Base-by-base conservation (phyloP, 768 basidiomycete genomes). In the Cantharellus anzutake region DNA sequence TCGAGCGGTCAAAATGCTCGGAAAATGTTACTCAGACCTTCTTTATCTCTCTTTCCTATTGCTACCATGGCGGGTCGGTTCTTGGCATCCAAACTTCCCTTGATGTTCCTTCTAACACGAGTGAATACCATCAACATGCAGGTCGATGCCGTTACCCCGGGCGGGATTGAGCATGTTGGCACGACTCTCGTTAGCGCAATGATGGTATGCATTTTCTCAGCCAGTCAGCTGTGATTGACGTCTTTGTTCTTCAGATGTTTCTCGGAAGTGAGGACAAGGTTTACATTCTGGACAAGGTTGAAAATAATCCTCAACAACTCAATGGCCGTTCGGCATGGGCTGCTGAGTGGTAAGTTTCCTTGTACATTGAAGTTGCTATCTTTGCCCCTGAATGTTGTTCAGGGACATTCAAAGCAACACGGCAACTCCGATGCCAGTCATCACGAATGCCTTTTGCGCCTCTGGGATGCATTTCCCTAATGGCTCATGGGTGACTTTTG, bases 401-500 rank as follows among this genome's bases (percentile, higher is more conserved):
- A 16, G 57, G 44, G 65, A 65, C 41, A 51, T 7, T 29, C 3
- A 2, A 50, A 51, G 62, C 34, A 37, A 37, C 2, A 51, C 42
- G 20, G 37, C 58, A 61, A 64, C 42, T 44, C 57, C 41, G 62
- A 65, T 44, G 44, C 56, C 4, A 51, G 64, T n/a, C 44, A 66
- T 16, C 3, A 51, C 29, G 57, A 61, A 5, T 70, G 70, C 59
- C 68, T 73, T 39, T 70, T 71, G 29, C 65, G 72, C 34, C 35
- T 61, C 83, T 2, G 87, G 86, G 56, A 80, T 82, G 79, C 56
- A 57, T 42, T 42, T 57, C 37, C 56, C 56, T 14, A 61, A 61
- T 40, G 60, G 60, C 56, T 61, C 60, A 5, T 61, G 38, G 40
- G 60, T 61, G 2, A 61, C 57, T 41, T 61, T 88, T 63, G 86